These are phyloP conservation scores for Daldinia loculata DNA, from an alignment of 495 filamentous ascomycete genomes.

Conservation along the genomic window DNA sequence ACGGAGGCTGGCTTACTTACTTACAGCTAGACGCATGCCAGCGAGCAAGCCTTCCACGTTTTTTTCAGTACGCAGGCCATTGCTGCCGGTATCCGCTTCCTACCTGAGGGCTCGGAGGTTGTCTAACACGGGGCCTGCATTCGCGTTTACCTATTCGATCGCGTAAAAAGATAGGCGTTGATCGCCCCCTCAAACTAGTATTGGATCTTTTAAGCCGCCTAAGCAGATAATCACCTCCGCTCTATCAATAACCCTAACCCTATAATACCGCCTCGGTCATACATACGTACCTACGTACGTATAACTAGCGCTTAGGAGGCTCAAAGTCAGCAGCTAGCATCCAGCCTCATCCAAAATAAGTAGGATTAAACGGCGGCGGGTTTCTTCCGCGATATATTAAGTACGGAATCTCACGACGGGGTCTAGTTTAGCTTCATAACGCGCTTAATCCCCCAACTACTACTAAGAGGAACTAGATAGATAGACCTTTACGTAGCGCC, in stretches of 20 bases:
- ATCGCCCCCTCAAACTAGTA: background rate
- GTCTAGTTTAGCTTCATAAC: background rate
- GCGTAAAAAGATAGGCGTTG: background rate
- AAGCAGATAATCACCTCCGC: too few species aligned
- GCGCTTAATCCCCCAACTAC: background rate
- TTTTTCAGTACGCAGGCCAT: background rate
- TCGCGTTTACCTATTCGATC: background rate
- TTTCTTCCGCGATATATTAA: background rate
- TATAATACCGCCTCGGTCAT: background rate
- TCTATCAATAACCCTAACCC: too few species aligned
- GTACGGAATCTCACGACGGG: background rate
- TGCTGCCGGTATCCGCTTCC: background rate
- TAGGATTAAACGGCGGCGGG: background rate
- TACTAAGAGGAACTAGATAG: too few species aligned
- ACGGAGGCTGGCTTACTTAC: slow-evolving; percentile 14
- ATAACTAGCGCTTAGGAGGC: background rate
- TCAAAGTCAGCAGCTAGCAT: background rate
- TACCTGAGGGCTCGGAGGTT: background rate
- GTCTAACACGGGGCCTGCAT: background rate
- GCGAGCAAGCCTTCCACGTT: slow-evolving; percentile 11
- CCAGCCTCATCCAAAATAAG: background rate
- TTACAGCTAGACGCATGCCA: background rate
- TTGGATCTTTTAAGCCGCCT: background rate
- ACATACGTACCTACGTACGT: background rate
- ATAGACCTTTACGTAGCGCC: too few species aligned